Conservation (phyloP, 2,329 filamentous ascomycete genomes). For the Coniosporium tulheliwenetii region DNA sequence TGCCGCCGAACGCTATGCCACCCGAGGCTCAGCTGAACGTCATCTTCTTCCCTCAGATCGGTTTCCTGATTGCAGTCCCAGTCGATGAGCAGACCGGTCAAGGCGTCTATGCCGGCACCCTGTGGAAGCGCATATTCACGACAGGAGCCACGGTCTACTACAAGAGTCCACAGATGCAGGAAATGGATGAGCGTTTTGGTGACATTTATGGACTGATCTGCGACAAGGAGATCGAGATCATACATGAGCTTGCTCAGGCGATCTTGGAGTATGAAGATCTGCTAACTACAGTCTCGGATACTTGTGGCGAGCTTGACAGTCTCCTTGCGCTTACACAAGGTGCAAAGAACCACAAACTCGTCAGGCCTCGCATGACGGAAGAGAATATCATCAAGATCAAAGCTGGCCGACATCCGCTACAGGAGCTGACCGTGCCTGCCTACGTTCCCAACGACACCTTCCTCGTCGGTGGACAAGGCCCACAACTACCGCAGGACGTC, state of each 20-base stretch:
- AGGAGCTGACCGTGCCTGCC: constrained; percentile 64
- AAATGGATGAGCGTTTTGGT: constrained; percentile 68
- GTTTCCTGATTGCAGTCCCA: constrained; percentile 68
- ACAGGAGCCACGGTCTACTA: constrained; percentile 60
- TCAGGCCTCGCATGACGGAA: constrained; percentile 50
- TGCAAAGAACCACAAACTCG: constrained; percentile 58
- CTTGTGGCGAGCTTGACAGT: constrained; percentile 78
- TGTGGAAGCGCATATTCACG: constrained; percentile 66
- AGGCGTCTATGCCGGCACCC: constrained; percentile 46
- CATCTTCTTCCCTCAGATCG: constrained; percentile 80
- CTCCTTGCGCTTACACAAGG: constrained; percentile 66
- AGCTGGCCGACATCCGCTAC: constrained; percentile 71
- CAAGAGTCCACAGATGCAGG: constrained; percentile 68
- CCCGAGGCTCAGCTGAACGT: constrained; percentile 46
- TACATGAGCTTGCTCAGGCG: constrained; percentile 57
- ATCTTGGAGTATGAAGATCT: constrained; percentile 54
- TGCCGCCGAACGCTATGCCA: constrained; percentile 29
- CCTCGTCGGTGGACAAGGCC: constrained; percentile 44
- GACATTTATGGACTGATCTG: constrained; percentile 77
- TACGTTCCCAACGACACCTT: constrained; percentile 73
- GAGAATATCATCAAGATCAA: constrained; percentile 58
- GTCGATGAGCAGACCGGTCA: constrained; percentile 42
- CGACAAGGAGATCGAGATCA: constrained; percentile 78
- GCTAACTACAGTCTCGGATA: constrained; percentile 55
- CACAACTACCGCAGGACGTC: not conserved